phyloP scores from a whole-genome alignment of 257 asterid species.

The Solanum appendiculatum region DNA sequence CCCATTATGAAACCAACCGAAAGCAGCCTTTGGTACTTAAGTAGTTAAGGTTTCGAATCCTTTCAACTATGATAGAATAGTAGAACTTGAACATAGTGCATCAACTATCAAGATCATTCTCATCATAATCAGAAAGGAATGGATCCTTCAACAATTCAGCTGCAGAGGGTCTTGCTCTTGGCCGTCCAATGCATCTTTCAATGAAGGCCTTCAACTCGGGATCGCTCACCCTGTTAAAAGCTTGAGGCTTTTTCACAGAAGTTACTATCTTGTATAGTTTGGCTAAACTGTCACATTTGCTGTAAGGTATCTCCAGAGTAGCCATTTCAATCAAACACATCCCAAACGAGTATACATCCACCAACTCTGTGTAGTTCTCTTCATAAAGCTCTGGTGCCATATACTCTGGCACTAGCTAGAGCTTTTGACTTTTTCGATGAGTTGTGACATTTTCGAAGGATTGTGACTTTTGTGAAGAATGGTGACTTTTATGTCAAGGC shows the following conservation, averaged over 20 bases:
- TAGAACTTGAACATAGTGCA: background rate
- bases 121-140: constrained; percentile 11
- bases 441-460: no score
- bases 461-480: no score
- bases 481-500: no score
- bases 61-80: background rate
- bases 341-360: constrained; percentile 19
- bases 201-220: constrained; percentile 18
- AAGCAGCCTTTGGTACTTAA: no score
- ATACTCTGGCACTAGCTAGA: constrained; percentile 14
- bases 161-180: constrained; percentile 18
- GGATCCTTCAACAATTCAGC: constrained; percentile 14
- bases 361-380: constrained; percentile 19
- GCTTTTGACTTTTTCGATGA: no score
- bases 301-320: constrained; percentile 13
- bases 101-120: background rate
- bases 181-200: constrained; percentile 9
- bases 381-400: constrained; percentile 29
- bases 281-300: constrained; percentile 16
- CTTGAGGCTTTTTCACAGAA: constrained; percentile 10
- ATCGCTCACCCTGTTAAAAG: constrained; percentile 9
- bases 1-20: no score
- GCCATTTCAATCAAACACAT: constrained; percentile 24
- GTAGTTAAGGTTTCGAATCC: no score
- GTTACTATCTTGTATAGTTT: constrained; percentile 19